These are phyloP conservation scores for Spirogloea muscicola DNA, from an alignment of 139 green algal genomes.

Conservation along the genomic window DNA sequence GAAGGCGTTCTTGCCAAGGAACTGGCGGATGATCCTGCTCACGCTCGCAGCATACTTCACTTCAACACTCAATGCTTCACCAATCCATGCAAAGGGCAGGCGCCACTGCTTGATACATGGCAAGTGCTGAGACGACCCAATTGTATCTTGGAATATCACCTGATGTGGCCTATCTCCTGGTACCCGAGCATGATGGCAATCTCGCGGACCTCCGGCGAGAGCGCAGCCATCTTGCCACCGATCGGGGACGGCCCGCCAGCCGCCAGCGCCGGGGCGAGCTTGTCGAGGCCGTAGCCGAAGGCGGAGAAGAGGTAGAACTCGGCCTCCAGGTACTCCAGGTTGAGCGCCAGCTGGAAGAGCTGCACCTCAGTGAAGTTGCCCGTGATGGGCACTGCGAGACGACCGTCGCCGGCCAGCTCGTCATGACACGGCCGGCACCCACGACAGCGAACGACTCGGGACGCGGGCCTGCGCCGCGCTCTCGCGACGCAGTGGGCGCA, in stretches of 20 bases:
- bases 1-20: background rate
- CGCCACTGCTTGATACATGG: too few relatives aligned
- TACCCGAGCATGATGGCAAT: background rate
- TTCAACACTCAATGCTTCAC: background rate
- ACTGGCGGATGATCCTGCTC: constrained; percentile 11
- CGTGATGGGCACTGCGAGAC: too few relatives aligned
- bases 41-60: background rate
- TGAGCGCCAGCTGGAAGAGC: constrained; percentile 9
- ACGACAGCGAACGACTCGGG: too few relatives aligned
- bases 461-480: too few relatives aligned
- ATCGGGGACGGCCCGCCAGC: constrained; percentile 2
- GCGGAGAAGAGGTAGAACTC: constrained; percentile 18
- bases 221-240: background rate
- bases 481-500: too few relatives aligned
- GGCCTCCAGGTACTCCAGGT: constrained; percentile 13
- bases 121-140: too few relatives aligned
- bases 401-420: too few relatives aligned
- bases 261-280: background rate
- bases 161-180: constrained; percentile 15
- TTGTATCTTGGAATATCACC: too few relatives aligned
- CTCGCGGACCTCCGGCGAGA: background rate
- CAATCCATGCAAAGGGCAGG: background rate
- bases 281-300: constrained; percentile 3
- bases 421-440: too few relatives aligned
- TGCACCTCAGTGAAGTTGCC: too few relatives aligned